These are phyloP conservation scores for Hemisphaericaspora xylofermentans DNA, from an alignment of 1,139 yeast species.

Conservation along the genomic window DNA sequence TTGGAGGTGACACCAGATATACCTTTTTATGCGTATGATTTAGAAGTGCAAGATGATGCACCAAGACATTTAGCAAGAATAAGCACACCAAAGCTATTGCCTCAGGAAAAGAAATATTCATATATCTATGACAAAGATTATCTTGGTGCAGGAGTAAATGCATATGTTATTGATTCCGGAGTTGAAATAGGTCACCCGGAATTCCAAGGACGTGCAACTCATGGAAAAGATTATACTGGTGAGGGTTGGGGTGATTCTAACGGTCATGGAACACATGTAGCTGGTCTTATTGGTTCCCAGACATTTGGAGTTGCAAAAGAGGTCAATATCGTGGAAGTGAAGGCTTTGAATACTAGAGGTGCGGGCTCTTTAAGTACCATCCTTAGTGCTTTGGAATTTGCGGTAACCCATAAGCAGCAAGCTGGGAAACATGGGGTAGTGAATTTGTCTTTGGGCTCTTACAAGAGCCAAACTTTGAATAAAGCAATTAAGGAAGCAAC, in stretches of 20 bases:
- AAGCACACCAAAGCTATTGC: constrained; percentile 48
- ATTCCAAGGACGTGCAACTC: constrained; percentile 59
- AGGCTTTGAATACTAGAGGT: constrained; percentile 63
- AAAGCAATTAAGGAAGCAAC: constrained; percentile 72
- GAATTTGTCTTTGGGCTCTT: constrained; percentile 79
- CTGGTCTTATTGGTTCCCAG: constrained; percentile 80
- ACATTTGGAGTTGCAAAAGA: constrained; percentile 80
- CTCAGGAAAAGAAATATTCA: constrained; percentile 16
- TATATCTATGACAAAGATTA: constrained; percentile 28
- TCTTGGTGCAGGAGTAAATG: constrained; percentile 51
- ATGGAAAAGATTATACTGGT: constrained; percentile 61
- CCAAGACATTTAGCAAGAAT: constrained; percentile 71
- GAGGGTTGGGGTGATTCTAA: constrained; percentile 63
- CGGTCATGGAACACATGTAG: constrained; percentile 88
- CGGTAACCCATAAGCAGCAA: constrained; percentile 55
- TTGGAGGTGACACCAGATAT: constrained; percentile 62
- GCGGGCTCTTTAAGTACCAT: constrained; percentile 69
- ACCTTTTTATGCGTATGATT: constrained; percentile 45
- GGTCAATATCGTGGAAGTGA: constrained; percentile 63
- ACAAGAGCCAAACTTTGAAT: constrained; percentile 62
- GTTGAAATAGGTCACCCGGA: constrained; percentile 58
- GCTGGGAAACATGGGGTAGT: constrained; percentile 58
- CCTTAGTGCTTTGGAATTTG: constrained; percentile 68
- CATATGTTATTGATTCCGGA: constrained; percentile 84
- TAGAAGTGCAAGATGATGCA: constrained; percentile 40